Evolutionary conservation across 1,284 basidiomycete species (phyloP), one percentile per base, ranked within the genome.

Genomic region (Ustilago lituana): DNA sequence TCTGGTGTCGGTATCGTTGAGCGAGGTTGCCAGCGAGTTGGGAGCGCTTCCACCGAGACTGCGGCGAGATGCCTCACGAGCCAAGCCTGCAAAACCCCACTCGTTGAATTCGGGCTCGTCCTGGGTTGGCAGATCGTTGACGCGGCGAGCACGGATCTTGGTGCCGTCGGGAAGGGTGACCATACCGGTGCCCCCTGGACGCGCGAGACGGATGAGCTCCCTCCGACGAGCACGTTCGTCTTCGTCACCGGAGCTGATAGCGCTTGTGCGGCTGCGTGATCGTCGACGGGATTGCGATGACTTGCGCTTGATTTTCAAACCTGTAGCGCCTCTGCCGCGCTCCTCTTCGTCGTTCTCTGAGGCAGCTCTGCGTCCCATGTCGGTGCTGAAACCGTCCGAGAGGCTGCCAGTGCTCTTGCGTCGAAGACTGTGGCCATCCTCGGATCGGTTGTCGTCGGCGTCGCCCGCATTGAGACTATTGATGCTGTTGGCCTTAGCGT

Each of bases 131-230:
- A 48, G 59, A 33, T 81, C 74, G 48, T 71, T 78, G 32, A 80
- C 79, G 26, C 73, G 61, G 4, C 78, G 56, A 17, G 79, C 79
- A 19, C 57, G 62, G 46, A 81, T 79, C 40, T 76, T 77, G 43
- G 76, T 73, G 43, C 79, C 79, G 31, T 81, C 78, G 3, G 77
- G 77, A 0, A 81, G 67, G 0, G 79, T 81, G 22, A 81, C 79
- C 78, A 80, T 80, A 5, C 79, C 79, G 0, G 79, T 81, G 10
- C 79, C 79, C 11, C 79, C 79, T 29, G 79, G 79, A 23, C 79
- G 70, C 12, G 61, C 63, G 2, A 75, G 62, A 22, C 73, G 73
- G 29, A 81, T 74, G 20, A 79, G 55, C 46, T 77, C 68, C 32
- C 78, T 68, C 22, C 73, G 52, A 24, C 79, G 66, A 7, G 52